Base-by-base conservation (phyloP, 2,329 filamentous ascomycete genomes). In the Aspergillus terreus region DNA sequence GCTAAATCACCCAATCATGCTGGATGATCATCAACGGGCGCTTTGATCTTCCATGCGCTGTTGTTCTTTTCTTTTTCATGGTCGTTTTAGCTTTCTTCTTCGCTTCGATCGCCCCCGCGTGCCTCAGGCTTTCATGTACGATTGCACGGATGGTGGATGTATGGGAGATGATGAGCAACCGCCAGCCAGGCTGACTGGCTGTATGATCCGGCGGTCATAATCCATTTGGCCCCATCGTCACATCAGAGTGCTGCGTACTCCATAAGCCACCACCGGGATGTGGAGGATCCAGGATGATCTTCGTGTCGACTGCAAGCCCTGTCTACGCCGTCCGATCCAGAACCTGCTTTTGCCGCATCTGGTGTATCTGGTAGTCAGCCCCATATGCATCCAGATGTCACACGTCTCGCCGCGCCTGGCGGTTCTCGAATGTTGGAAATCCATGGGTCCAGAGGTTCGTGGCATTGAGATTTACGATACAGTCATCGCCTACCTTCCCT, bases 271-370 rank as follows among this genome's bases (percentile, higher is more conserved):
- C 38, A 41, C 19, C 6, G 40, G 19, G 23, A 44, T 49, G 30
- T 44, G 30, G 47, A 35, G 47, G 17, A 44, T 35, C 11, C 40
- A 19, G 40, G 33, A 49, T 49, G 47, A 49, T 49, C 47, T 49
- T 44, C 30, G 40, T 49, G 33, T 49, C 40, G 38, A 49, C 46
- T 35, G 41, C 10, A 36, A 44, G 23, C 7, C 7, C 19, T 30
- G 47, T 27, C 47, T 49, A 27, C 32, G 17, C 30, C 46, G 32
- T 23, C 21, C n/a, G 12, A 33, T 46, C 19, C 36, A 14, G n/a
- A 17, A 32, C 46, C 23, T 48, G 35, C 12, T 35, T 25, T 12
- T 38, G 41, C 15, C 7, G 21, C 25, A 38, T 49, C 41, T 35
- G 25, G 15, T 44, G 21, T 44, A 36, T n/a, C 21, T 42, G 19